These are phyloP conservation scores for Ceratocystis diversiconidia DNA, from an alignment of 2,329 filamentous ascomycete species.

Conservation along the genomic window DNA sequence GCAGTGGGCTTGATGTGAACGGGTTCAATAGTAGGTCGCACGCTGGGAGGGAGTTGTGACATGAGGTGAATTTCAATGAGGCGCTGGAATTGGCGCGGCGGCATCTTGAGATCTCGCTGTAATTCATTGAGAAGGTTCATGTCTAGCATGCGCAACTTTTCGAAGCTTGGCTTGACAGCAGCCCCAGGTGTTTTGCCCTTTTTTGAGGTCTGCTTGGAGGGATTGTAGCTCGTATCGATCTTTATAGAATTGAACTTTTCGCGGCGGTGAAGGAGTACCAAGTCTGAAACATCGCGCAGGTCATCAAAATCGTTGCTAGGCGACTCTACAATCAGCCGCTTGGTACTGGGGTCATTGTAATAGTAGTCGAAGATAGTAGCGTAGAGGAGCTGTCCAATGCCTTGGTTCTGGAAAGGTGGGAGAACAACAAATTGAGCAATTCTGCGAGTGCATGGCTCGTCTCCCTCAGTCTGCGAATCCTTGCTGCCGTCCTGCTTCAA, in stretches of 20 bases:
- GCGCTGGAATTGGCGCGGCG: conserved; percentile 59
- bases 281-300: conserved; percentile 60
- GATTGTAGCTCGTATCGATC: conserved; percentile 37
- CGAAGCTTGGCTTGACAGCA: conserved; percentile 13
- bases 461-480: conserved; percentile 18
- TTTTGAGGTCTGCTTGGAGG: conserved; percentile 33
- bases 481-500: not conserved
- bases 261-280: conserved; percentile 46
- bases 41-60: conserved; percentile 40
- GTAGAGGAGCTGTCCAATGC: conserved; percentile 71
- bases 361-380: conserved; percentile 60
- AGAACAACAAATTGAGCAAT: conserved; percentile 91
- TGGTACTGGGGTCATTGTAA: conserved; percentile 50
- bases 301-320: conserved; percentile 79
- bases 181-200: conserved; percentile 9
- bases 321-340: conserved; percentile 85
- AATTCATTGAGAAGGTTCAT: conserved; percentile 40
- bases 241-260: conserved; percentile 43
- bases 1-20: conserved; percentile 28
- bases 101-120: conserved; percentile 54
- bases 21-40: conserved; percentile 37
- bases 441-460: conserved; percentile 54
- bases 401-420: conserved; percentile 69
- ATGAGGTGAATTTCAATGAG: conserved; percentile 64
- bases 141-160: conserved; percentile 25